A percentile compares a stretch with the other conserved stretches of the same genome.
These are phyloP conservation scores for Tephrocybe sp. DNA, from an alignment of 768 basidiomycete genomes.

Conservation along the genomic window DNA sequence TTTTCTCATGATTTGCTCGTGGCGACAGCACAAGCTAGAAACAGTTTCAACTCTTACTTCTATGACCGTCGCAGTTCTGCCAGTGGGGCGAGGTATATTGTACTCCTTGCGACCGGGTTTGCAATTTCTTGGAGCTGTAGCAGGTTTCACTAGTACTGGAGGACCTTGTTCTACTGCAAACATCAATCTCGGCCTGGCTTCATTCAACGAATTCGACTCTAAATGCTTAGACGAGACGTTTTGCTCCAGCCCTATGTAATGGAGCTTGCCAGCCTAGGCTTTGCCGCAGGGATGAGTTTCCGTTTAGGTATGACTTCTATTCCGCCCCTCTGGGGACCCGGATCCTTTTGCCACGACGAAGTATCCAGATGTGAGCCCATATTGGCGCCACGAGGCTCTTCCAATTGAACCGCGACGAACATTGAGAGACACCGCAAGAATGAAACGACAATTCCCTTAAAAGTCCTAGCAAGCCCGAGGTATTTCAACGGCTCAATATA, in stretches of 20 bases:
- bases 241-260: conserved; percentile 44
- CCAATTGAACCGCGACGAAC: conserved; percentile 64
- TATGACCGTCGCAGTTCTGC: not conserved
- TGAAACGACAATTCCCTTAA: too few relatives aligned
- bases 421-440: conserved; percentile 43
- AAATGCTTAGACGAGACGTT: conserved; percentile 63
- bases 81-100: not conserved
- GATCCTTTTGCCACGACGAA: conserved; percentile 69
- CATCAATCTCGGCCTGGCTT: conserved; percentile 50
- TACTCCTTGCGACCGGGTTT: not conserved
- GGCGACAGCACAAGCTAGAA: not conserved
- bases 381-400: conserved; percentile 41
- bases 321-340: conserved; percentile 53
- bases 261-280: conserved; percentile 52
- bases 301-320: conserved; percentile 47
- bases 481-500: conserved; percentile 61
- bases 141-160: conserved; percentile 9
- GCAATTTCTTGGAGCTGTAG: not conserved
- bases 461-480: conserved; percentile 37
- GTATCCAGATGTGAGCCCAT: conserved; percentile 53
- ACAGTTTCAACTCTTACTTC: not conserved
- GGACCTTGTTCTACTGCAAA: conserved; percentile 41
- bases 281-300: conserved; percentile 63
- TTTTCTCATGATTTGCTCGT: not conserved
- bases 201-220: conserved; percentile 58